A percentile compares a stretch with the other conserved stretches of the same genome.
phyloP scores from a whole-genome alignment of 306 rosid genomes.

The Prunus armeniaca region DNA sequence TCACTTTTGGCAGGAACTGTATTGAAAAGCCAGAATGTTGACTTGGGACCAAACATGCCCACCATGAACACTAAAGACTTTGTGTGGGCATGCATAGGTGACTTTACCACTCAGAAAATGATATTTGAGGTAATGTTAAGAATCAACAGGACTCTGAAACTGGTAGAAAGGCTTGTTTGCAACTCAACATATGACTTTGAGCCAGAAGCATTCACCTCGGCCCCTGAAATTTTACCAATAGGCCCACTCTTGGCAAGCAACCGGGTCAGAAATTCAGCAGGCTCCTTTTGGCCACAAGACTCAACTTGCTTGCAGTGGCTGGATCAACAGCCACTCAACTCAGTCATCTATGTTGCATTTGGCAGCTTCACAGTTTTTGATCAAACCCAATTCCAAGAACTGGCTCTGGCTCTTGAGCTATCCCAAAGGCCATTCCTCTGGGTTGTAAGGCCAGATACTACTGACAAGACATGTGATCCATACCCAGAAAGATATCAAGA shows the following conservation, averaged over 20 bases:
- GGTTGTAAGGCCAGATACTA: slow-evolving; percentile 34
- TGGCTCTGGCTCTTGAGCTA: slow-evolving; percentile 34
- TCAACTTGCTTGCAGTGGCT: slow-evolving; percentile 37
- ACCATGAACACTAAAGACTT: slow-evolving; percentile 20
- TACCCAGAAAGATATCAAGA: slow-evolving; percentile 20
- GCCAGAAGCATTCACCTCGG: slow-evolving; percentile 21
- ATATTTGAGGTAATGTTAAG: background rate
- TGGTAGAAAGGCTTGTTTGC: background rate
- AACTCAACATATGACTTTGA: slow-evolving; percentile 33
- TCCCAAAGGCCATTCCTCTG: slow-evolving; percentile 29
- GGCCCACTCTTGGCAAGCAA: slow-evolving; percentile 32
- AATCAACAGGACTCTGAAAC: background rate
- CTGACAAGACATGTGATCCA: background rate
- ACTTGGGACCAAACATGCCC: slow-evolving; percentile 30
- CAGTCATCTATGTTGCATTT: slow-evolving; percentile 41
- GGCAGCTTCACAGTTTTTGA: slow-evolving; percentile 29
- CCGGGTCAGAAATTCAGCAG: background rate
- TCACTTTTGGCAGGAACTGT: slow-evolving; percentile 21
- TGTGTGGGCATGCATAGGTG: slow-evolving; percentile 5
- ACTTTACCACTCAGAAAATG: slow-evolving; percentile 13
- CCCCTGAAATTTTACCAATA: slow-evolving; percentile 27
- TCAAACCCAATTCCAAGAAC: slow-evolving; percentile 23
- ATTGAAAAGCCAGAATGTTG: slow-evolving; percentile 18
- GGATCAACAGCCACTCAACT: slow-evolving; percentile 17
- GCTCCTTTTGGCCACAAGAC: slow-evolving; percentile 33